Conservation (phyloP, 2,329 filamentous ascomycete genomes). For the Arthrobotrys sphaeroides region DNA sequence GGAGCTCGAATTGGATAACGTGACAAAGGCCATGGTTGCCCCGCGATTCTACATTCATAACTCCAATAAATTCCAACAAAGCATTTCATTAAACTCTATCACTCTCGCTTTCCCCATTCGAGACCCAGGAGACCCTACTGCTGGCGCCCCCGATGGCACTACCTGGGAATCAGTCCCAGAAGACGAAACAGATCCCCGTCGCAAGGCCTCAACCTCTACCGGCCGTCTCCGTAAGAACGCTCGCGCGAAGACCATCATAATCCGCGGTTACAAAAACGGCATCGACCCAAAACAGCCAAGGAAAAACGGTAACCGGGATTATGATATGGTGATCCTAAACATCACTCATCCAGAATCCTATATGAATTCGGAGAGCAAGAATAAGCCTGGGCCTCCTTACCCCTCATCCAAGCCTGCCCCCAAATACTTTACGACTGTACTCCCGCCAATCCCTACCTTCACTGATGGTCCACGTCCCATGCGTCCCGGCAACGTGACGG, state of each 20-base stretch:
- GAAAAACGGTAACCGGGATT: background rate
- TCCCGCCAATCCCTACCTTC: slow-evolving; percentile 16
- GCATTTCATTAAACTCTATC: slow-evolving; percentile 25
- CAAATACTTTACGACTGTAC: background rate
- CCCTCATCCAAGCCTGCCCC: background rate
- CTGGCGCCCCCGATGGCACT: too few species aligned
- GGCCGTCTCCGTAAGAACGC: background rate
- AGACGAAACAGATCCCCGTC: background rate
- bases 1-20: background rate
- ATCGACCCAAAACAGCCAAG: background rate
- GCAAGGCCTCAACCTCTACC: background rate
- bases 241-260: slow-evolving; percentile 14
- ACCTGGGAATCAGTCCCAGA: too few species aligned
- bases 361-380: background rate
- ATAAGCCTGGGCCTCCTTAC: background rate
- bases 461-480: background rate
- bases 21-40: background rate
- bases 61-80: background rate
- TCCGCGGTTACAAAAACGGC: background rate
- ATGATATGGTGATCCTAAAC: background rate
- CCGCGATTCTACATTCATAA: slow-evolving; percentile 18
- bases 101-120: slow-evolving; percentile 27
- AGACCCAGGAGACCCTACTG: too few species aligned
- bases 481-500: too few species aligned
- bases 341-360: background rate